Evolutionary conservation across 2,329 filamentous ascomycete genomes (phyloP), one percentile per base, ranked within the genome.

Genomic region (Pestalotiopsis sp.): DNA sequence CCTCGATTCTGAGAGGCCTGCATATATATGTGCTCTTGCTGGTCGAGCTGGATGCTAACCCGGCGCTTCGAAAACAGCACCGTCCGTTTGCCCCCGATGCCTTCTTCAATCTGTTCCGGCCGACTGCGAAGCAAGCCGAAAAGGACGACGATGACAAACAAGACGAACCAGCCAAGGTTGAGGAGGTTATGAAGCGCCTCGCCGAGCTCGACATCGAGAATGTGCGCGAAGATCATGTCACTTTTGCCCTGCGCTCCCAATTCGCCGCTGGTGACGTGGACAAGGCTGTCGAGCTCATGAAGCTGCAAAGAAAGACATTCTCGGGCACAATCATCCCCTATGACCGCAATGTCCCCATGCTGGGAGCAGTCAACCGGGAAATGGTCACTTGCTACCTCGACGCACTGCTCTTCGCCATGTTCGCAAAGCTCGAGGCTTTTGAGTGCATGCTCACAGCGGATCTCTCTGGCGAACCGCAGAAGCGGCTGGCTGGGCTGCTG

Each of bases 341-440:
- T 81, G 87, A 93, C 67, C 89, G 93, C 9, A 86, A 86, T 66
- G 86, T 92, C 7, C 87, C 87, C 68, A 90, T 98, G 83, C 82
- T 93, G 4, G 96, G 96, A 6, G 95, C 96, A 13, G 92, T 93
- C 74, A 99, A 99, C 77, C 87, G 94, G 62, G 87, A 91, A 59
- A 89, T 88, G 62, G 94, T 97, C 45, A 98, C 95, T n/a, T 99
- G 96, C 82, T 98, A 97, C 78, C 84, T 98, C 17, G 96, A 98
- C 78, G 88, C 95, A 0, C 83, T 98, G 25, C 86, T 99, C 1
- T 98, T 98, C 78, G 92, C 95, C 78, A 98, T 99, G 94, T 98
- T 98, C 78, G 92, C 93, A 20, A 91, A 93, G 70, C 86, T 98
- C 49, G 92, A 94, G 73, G 95, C 92, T 72, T 99, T 97, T 78